Percentiles rank a stretch among this genome's conserved stretches.
Evolutionary conservation across 2,329 filamentous ascomycete species (phyloP).

Genomic region (Zarea fungicola): DNA sequence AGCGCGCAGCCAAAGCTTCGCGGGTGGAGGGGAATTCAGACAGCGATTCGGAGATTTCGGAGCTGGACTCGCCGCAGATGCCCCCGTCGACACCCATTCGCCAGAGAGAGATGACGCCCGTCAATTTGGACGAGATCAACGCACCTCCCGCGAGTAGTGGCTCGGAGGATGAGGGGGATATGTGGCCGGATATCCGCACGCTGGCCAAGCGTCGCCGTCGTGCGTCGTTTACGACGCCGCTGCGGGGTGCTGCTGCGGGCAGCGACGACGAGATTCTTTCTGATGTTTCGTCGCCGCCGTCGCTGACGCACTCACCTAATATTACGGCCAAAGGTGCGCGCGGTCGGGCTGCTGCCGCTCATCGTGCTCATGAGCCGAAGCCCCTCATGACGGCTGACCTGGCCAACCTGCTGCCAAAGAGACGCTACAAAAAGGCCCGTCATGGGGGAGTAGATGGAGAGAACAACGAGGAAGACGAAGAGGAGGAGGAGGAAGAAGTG

Average conservation of each 20-base stretch:
- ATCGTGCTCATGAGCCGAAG: conserved; percentile 28
- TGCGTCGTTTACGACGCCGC: conserved; percentile 32
- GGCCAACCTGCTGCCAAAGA: conserved; percentile 48
- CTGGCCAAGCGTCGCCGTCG: conserved; percentile 43
- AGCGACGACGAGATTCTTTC: conserved; percentile 32
- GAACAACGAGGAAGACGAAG: conserved; percentile 44
- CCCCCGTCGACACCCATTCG: conserved; percentile 21
- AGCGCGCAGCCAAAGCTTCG: conserved; percentile 1
- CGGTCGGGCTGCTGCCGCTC: conserved; percentile 25
- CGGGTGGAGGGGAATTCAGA: conserved; percentile 15
- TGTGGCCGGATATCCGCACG: conserved; percentile 49
- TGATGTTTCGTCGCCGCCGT: conserved; percentile 58
- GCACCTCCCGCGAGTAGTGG: conserved; percentile 53
- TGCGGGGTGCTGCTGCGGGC: conserved; percentile 27
- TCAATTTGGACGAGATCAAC: conserved; percentile 44
- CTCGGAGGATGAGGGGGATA: conserved; percentile 37
- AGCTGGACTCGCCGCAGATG: conserved; percentile 31
- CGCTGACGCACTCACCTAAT: conserved; percentile 62
- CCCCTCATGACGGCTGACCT: conserved; percentile 51
- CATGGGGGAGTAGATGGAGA: conserved; percentile 45
- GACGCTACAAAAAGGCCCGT: conserved; percentile 37
- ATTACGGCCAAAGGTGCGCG: conserved; percentile 27
- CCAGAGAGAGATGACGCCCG: conserved; percentile 36
- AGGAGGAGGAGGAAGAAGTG: conserved; percentile 40
- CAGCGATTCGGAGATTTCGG: conserved; percentile 36